Evolutionary conservation across 441 rosid genomes (phyloP).

Genomic region (Adansonia gregorii): DNA sequence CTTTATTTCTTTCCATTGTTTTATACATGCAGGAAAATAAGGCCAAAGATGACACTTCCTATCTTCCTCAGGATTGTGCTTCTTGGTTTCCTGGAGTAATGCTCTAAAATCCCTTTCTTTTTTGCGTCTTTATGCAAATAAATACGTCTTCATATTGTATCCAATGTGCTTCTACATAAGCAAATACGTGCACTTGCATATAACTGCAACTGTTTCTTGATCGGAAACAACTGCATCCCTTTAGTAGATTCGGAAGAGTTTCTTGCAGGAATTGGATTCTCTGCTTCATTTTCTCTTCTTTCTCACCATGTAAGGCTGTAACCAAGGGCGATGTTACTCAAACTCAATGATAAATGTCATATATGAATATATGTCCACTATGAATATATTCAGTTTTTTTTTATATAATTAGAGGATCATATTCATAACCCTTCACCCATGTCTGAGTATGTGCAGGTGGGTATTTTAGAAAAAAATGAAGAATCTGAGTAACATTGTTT

Average conservation of each 20-base stretch:
- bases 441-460: too few relatives aligned
- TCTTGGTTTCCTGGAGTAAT: constrained; percentile 86
- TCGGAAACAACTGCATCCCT: background rate
- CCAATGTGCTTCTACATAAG: background rate
- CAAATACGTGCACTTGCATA: background rate
- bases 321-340: background rate
- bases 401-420: too few relatives aligned
- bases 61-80: constrained; percentile 66
- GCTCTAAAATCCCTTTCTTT: constrained; percentile 16
- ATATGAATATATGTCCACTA: too few relatives aligned
- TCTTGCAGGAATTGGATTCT: background rate
- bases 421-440: too few relatives aligned
- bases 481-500: too few relatives aligned
- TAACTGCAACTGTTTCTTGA: too few relatives aligned
- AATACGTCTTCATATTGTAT: background rate
- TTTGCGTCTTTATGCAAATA: background rate
- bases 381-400: too few relatives aligned
- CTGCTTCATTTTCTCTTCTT: background rate
- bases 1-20: background rate
- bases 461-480: too few relatives aligned
- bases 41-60: constrained; percentile 86
- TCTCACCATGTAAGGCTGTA: too few relatives aligned
- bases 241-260: background rate
- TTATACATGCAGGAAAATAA: constrained; percentile 61
- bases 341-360: too few relatives aligned